Conservation (phyloP, 345 rosid genomes). For the Pugionium dolabratum region DNA sequence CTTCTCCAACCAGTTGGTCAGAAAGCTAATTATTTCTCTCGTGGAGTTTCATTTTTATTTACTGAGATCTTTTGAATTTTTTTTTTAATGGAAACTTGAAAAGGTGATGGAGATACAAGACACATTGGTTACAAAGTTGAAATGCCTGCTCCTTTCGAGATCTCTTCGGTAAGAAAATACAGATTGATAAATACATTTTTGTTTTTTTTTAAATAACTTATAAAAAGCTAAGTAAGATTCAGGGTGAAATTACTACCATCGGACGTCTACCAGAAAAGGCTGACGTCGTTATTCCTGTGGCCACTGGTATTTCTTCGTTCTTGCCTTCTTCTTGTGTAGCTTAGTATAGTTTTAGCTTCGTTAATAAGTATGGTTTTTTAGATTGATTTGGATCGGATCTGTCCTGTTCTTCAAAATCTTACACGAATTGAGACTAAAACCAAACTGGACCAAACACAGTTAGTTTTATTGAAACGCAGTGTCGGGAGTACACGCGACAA, state of each 20-base stretch:
- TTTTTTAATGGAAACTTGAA: neutral
- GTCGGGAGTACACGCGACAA: constrained; percentile 76
- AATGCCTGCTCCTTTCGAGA: constrained; percentile 78
- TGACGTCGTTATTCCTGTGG: constrained; percentile 88
- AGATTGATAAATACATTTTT: neutral
- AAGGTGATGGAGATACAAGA: constrained; percentile 82
- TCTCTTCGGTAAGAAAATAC: constrained; percentile 39
- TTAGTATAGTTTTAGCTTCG: too few species aligned
- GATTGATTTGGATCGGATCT: neutral
- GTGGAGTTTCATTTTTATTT: too few species aligned
- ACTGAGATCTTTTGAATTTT: too few species aligned
- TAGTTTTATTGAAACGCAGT: constrained; percentile 43
- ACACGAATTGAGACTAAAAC: neutral
- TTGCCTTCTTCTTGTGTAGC: too few species aligned
- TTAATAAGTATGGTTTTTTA: too few species aligned
- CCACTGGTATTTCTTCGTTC: constrained; percentile 55
- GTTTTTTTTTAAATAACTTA: neutral
- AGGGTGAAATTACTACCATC: constrained; percentile 69
- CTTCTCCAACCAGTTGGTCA: constrained; percentile 80
- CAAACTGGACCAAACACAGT: neutral
- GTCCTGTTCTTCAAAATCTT: too few species aligned
- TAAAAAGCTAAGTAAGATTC: neutral
- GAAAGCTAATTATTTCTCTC: too few species aligned
- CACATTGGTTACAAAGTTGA: constrained; percentile 76
- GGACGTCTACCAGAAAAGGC: constrained; percentile 83